Percentiles rank a stretch among this genome's conserved stretches.
Conservation (phyloP, 768 basidiomycete genomes). For the Suillus luteus region DNA sequence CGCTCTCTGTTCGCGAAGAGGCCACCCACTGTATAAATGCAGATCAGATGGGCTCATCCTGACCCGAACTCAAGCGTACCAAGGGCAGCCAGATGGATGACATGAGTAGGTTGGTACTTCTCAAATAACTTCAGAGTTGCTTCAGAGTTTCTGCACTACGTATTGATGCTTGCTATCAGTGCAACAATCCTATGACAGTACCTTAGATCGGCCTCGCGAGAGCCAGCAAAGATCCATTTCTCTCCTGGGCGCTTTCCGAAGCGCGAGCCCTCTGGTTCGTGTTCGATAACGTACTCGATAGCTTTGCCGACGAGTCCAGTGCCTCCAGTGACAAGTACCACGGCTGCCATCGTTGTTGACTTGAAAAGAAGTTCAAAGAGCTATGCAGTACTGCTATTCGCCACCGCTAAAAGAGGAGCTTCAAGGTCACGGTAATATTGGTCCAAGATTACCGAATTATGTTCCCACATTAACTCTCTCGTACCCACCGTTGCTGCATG, state of each 20-base stretch:
- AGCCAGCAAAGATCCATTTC: constrained; percentile 82
- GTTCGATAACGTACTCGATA: constrained; percentile 76
- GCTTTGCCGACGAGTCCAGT: constrained; percentile 87
- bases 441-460: neutral
- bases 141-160: constrained; percentile 56
- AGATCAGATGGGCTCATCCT: constrained; percentile 10
- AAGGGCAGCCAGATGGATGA: constrained; percentile 94
- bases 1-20: constrained; percentile 95
- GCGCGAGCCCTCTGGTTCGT: constrained; percentile 73
- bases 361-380: neutral
- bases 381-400: neutral
- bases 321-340: constrained; percentile 83
- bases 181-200: constrained; percentile 29
- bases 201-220: constrained; percentile 85
- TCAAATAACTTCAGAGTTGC: constrained; percentile 77
- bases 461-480: constrained; percentile 22
- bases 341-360: constrained; percentile 32
- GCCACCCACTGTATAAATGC: constrained; percentile 70
- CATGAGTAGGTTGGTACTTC: constrained; percentile 92
- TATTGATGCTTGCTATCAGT: neutral
- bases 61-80: constrained; percentile 48
- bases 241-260: constrained; percentile 80
- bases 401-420: neutral
- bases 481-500: constrained; percentile 15
- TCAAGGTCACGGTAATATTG: no score